phyloP scores from a whole-genome alignment of 805 yeast species.

The Barnettozyma pratensis region DNA sequence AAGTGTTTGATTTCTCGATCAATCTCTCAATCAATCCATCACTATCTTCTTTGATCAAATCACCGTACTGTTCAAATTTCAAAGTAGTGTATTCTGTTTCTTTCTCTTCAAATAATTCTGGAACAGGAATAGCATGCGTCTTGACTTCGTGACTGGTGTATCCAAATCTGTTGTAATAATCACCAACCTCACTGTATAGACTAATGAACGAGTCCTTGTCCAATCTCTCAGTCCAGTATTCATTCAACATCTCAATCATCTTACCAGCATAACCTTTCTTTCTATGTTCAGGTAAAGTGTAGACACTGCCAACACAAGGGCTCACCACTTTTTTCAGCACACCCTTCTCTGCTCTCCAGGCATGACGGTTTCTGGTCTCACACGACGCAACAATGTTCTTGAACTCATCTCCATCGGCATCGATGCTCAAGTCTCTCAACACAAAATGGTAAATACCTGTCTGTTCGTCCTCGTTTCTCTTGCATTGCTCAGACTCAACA shows the following conservation, averaged over 20 bases:
- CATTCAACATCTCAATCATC: slow-evolving; percentile 38
- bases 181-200: slow-evolving; percentile 72
- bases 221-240: slow-evolving; percentile 30
- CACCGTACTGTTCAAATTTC: slow-evolving; percentile 28
- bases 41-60: slow-evolving; percentile 26
- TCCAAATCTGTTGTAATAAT: slow-evolving; percentile 60
- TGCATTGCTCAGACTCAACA: slow-evolving; percentile 22
- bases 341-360: slow-evolving; percentile 25
- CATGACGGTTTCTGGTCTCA: slow-evolving; percentile 36
- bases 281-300: slow-evolving; percentile 42
- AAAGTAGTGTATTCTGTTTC: slow-evolving; percentile 20
- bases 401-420: slow-evolving; percentile 14
- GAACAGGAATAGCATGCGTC: slow-evolving; percentile 22
- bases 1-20: slow-evolving; percentile 14
- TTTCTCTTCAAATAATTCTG: not conserved
- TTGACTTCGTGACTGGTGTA: slow-evolving; percentile 40
- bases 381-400: slow-evolving; percentile 36
- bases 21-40: slow-evolving; percentile 19
- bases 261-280: slow-evolving; percentile 49
- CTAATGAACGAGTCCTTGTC: slow-evolving; percentile 30
- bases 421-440: slow-evolving; percentile 25
- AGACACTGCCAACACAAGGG: slow-evolving; percentile 57
- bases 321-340: slow-evolving; percentile 26
- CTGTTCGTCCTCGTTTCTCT: slow-evolving; percentile 10
- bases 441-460: slow-evolving; percentile 34